Evolutionary conservation across 257 asterid genomes (phyloP), one percentile per base, ranked within the genome.

Genomic region (Ocimum tenuiflorum): DNA sequence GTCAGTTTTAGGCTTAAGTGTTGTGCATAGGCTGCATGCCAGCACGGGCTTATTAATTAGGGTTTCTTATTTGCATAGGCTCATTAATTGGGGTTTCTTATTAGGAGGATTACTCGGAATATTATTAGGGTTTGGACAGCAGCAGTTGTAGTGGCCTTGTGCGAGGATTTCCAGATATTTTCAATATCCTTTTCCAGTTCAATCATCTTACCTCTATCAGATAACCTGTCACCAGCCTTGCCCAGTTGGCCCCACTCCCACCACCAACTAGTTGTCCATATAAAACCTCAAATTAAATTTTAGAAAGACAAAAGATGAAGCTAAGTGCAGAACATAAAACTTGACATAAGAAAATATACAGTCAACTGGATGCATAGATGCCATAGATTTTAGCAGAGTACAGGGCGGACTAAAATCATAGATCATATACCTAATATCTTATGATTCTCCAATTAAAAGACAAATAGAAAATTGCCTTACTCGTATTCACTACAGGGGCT

Each of bases 401-500:
- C 29, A 33, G 57, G 51, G 6, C 14, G 29, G 46, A 19, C 29
- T 68, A 33, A 38, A 57, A 38, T 8, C 22, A 60, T 38, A 35
- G 42, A 46, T 13, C 31, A 52, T 36, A 42, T 49, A 19, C 59
- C 52, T 48, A 48, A 65, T 69, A 12, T 23, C 41, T 29, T 31
- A 18, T 13, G 5, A 75, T 19, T 59, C 22, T 13, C 61, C 65
- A 63, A 36, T 54, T 27, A 69, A 73, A 63, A 66, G 24, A 3
- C 22, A 35, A 61, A 27, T 11, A 48, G 65, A 42, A 52, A 69
- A 66, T 41, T 57, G 36, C 64, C 95, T 86, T 85, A 94, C 99
- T 66, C 23, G 96, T 81, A 70, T 94, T 83, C 59, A 90, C 69
- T 45, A 95, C 85, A 15, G 99, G 97, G 55, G 74, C 95, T 43